Conservation (phyloP, 495 filamentous ascomycete genomes). For the Hyaloscypha bicolor region DNA sequence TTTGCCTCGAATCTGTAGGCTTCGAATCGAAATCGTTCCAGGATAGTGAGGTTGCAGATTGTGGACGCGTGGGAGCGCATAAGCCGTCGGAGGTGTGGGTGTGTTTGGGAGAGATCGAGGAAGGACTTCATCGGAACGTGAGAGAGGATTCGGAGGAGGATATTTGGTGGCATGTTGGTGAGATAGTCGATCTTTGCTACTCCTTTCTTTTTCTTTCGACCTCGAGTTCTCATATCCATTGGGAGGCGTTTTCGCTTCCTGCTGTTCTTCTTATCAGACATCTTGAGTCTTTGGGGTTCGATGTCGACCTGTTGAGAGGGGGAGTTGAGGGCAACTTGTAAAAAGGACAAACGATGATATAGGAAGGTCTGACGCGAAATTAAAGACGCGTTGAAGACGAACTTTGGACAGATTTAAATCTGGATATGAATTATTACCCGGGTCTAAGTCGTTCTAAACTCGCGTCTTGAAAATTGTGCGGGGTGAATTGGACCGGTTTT, state of each 20-base stretch:
- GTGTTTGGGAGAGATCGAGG: background rate
- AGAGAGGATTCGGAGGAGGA: background rate
- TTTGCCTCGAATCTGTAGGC: background rate
- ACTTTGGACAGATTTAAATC: background rate
- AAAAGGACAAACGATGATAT: background rate
- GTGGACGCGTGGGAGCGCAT: background rate
- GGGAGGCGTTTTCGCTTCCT: background rate
- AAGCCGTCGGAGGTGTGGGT: background rate
- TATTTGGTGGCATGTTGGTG: background rate
- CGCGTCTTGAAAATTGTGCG: background rate
- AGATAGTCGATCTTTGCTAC: background rate
- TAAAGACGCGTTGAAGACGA: background rate
- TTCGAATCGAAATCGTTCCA: background rate
- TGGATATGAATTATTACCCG: background rate
- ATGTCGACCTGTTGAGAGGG: no score
- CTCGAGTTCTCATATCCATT: background rate
- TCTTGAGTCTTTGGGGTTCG: background rate
- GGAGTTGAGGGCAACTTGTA: background rate
- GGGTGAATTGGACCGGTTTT: background rate
- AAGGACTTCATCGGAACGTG: background rate
- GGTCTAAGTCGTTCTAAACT: background rate
- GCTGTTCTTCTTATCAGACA: background rate
- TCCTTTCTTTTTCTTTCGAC: background rate
- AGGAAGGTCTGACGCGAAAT: background rate
- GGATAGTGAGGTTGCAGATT: background rate